Base-by-base conservation (phyloP, 2,329 filamentous ascomycete genomes). In the Cladosporium austrohemisphaericum region DNA sequence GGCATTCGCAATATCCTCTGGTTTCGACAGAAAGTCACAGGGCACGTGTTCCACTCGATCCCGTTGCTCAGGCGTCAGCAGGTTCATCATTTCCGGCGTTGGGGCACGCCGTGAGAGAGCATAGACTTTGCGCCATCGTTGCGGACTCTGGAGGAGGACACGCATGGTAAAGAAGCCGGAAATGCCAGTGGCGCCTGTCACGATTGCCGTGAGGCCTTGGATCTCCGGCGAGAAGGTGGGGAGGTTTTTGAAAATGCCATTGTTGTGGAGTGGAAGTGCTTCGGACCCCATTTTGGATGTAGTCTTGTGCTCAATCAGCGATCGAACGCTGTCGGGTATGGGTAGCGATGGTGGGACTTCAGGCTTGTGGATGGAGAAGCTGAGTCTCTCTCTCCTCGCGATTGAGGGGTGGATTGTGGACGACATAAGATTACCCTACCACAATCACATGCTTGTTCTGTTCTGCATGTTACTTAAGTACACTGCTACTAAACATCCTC, bases 161-260 rank as follows among this genome's bases (percentile, higher is more conserved):
- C 71, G 71, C 41, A 79, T 62, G 62, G 76, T 77, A 57, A 76
- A 69, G 52, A 73, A 69, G 2, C 76, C 76, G 0, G 74, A 77
- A 22, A 79, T 75, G 7, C 76, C 77, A 67, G 77, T 79, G 45
- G 75, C 73, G 5, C 76, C 76, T 0, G 75, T 77, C 29, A 79
- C 68, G 36, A 79, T 73, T 3, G 76, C 76, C 0, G 73, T 76
- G 19, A 77, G 66, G 16, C 64, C 67, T 52, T 71, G 70, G 47
- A 71, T 55, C 0, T 66, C 62, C 3, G 68, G 56, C n/a, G 71
- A 64, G 52, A 71, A 76, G 10, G 69, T 68, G 0, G 76, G 75
- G 0, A 79, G 67, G 50, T 71, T 74, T 57, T 75, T 72, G 57
- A 71, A 78, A 52, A 79, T 78, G 53, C 72, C 73, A 29, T 55